Conservation (phyloP, 2,329 filamentous ascomycete genomes). For the Cercospora berteroae region DNA sequence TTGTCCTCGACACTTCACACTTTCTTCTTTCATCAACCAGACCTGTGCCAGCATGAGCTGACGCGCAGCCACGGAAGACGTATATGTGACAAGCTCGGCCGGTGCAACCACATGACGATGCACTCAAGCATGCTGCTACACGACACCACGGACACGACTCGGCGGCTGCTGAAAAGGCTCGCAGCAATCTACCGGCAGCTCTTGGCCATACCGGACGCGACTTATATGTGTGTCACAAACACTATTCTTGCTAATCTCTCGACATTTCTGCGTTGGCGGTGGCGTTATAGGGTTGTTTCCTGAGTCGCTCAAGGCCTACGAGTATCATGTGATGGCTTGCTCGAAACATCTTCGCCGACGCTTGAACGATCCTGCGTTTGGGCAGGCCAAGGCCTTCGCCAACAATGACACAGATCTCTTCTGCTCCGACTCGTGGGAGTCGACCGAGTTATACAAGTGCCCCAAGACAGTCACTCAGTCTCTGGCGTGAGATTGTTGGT, state of each 20-base stretch:
- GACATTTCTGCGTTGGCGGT: background rate
- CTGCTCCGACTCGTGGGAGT: background rate
- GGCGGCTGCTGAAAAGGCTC: background rate
- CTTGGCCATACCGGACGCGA: background rate
- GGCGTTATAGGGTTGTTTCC: background rate
- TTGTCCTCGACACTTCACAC: background rate
- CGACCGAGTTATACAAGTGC: background rate
- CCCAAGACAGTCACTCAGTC: background rate
- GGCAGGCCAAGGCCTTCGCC: background rate
- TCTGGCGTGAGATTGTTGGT: background rate
- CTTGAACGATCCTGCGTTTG: background rate
- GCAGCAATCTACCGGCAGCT: conserved; percentile 6
- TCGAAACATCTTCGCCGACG: background rate
- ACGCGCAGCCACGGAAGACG: background rate
- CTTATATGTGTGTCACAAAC: background rate
- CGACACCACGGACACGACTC: background rate
- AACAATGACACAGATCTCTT: background rate
- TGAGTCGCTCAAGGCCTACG: background rate
- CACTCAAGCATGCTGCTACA: background rate
- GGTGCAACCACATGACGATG: background rate
- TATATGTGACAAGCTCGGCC: background rate
- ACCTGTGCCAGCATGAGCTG: background rate
- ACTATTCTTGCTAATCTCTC: background rate
- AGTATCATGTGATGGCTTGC: background rate
- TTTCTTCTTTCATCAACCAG: background rate